phyloP scores from a whole-genome alignment of 306 rosid genomes.

The Coriaria nepalensis region DNA sequence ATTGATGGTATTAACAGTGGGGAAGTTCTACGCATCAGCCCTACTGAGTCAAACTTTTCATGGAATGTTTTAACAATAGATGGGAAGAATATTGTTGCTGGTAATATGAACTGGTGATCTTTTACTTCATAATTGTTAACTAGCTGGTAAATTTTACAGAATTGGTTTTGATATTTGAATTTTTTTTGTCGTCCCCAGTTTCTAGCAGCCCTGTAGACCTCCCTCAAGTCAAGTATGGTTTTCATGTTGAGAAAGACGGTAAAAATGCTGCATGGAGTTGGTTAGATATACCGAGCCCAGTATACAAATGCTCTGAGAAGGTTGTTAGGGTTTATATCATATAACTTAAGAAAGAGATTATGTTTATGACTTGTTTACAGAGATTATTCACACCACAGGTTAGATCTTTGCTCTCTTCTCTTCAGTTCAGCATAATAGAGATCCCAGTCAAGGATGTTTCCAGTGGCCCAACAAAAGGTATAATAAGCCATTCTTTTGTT shows the following conservation, averaged over 20 bases:
- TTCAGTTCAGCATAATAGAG: conserved; percentile 47
- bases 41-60: conserved; percentile 50
- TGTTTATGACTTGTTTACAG: conserved; percentile 11
- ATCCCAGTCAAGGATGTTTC: conserved; percentile 64
- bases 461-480: conserved; percentile 57
- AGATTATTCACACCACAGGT: conserved; percentile 36
- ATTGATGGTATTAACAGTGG: too few relatives aligned
- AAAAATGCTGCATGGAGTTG: conserved; percentile 52
- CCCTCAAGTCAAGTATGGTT: conserved; percentile 75
- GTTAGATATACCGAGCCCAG: conserved; percentile 50
- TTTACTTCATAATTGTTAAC: conserved; percentile 10
- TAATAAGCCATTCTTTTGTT: too few relatives aligned
- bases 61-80: conserved; percentile 73
- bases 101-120: conserved; percentile 34
- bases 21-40: conserved; percentile 51
- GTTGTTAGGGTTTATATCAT: conserved; percentile 28
- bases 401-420: conserved; percentile 53
- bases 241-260: conserved; percentile 36
- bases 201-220: conserved; percentile 78
- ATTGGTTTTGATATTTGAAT: conserved; percentile 4
- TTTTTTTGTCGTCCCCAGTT: conserved; percentile 37
- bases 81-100: conserved; percentile 74
- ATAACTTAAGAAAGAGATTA: not conserved
- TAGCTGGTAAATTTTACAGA: conserved; percentile 5
- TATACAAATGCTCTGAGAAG: conserved; percentile 57